Evolutionary conservation across 768 basidiomycete species (phyloP), one percentile per base, ranked within the genome.

Genomic region (Russula sp.): DNA sequence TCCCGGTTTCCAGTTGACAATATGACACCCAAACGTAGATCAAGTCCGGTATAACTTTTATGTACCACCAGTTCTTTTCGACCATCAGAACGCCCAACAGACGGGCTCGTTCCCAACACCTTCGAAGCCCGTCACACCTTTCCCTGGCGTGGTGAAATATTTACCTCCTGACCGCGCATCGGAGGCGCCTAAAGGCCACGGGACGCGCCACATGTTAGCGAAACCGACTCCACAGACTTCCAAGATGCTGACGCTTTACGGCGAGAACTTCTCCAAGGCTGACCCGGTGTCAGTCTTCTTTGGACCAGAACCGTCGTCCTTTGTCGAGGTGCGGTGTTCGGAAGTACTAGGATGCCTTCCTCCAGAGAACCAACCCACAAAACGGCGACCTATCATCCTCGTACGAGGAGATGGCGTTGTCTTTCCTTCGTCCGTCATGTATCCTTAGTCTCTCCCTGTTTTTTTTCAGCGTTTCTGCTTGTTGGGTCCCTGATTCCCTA

Each of bases 1-100:
- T 59, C 61, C 63, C 59, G 57, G 22, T 42, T 10, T 60, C 57
- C 53, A 57, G 35, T 59, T 64, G 54, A 60, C 34, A 37, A 27
- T 14, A 6, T 13, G 0, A 44, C 34, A 16, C 14, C 55, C 62
- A 42, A 18, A 52, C 63, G 61, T 75, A 87, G 92, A 95, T 71
- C 89, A 94, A 83, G 83, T 93, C 57, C 87, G 93, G 65, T 94
- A 94, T 77, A 93, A 94, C 74, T 95, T 94, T 75, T 94, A 92
- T 71, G 87, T 94, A 13, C 93, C 93, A 37, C 89, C 90, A 1
- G 82, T 87, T 31, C 78, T 94, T 49, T 91, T 89, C 71, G 89
- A 92, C 77, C 85, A 85, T 68, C 89, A 88, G 73, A 85, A 84
- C 65, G 81, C 84, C n/a, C 78, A 84, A 20, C 84, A 84, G 69